Base-by-base conservation (phyloP, 1,139 yeast species). In the Lipomyces yarrowii region DNA sequence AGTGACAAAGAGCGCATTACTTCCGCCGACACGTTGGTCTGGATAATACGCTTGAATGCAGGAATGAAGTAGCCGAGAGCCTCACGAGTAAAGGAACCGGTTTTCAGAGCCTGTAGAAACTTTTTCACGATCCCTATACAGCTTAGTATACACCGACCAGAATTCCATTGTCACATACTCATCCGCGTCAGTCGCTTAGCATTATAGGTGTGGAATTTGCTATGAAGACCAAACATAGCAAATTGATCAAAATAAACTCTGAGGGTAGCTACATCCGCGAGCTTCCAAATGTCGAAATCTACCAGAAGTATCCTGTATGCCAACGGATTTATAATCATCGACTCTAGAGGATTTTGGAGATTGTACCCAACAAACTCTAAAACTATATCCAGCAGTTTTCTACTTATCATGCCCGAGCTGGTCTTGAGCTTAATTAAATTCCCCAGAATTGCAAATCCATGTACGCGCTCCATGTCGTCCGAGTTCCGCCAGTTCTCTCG, bases 241-340 rank as follows among this genome's bases (percentile, higher is more conserved):
- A 88, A 79, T 69, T 89, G 93, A 64, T 82, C 82, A 4, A 88
- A 75, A 10, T 88, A 76, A 64, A 81, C 82, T 56, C 83, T 79
- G 61, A 86, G 80, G 0, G 86, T 78, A 52, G 82, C 84, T 0
- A 80, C 71, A 26, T 78, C 82, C 1, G 74, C 71, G 37, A 62
- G 73, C 67, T 77, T 79, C 89, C 89, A 86, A 8, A 86, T 74
- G 46, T 83, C 84, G 69, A 83, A 81, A 70, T 86, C 86, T 2
- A 82, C 74, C 2, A 85, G 75, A 46, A 86, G 67, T 8, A 78
- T 72, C 37, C 81, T 78, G 69, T 84, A 86, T 0, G 86, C 87
- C 1, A 75, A 65, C 1, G 79, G 78, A 66, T 84, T 82, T n/a
- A 75, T 76, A 3, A 86, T 74, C 2, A 83, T 72, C 0, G 87